A percentile compares a stretch with the other conserved stretches of the same genome.
Evolutionary conservation across 306 rosid species (phyloP).

Genomic region (Carpinus viminea): DNA sequence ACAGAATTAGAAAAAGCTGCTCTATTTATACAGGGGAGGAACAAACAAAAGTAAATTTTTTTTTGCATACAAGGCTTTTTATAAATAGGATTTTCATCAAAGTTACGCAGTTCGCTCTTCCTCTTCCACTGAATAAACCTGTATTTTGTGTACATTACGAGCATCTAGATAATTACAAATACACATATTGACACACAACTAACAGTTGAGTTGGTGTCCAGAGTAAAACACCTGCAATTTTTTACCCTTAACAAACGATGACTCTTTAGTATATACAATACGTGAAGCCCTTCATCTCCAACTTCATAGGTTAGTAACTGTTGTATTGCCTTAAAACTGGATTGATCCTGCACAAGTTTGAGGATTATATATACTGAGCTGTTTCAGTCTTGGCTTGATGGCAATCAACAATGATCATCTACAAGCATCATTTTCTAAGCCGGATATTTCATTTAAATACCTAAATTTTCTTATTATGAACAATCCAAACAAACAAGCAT

Average conservation of each 20-base stretch:
- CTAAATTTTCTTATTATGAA: too few relatives aligned
- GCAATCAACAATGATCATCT: too few relatives aligned
- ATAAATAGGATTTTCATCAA: background rate
- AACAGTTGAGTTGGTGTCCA: background rate
- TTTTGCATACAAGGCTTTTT: background rate
- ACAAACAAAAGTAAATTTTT: too few relatives aligned
- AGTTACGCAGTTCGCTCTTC: background rate
- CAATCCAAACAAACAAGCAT: too few relatives aligned
- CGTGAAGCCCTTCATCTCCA: conserved; percentile 17
- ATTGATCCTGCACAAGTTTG: conserved; percentile 7
- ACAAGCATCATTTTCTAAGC: too few relatives aligned
- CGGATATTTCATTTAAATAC: too few relatives aligned
- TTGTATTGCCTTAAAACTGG: conserved; percentile 18
- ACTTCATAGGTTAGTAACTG: conserved; percentile 26
- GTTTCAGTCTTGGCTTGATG: too few relatives aligned
- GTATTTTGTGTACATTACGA: background rate
- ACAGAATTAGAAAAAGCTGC: too few relatives aligned
- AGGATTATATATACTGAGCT: too few relatives aligned
- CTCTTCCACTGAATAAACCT: background rate
- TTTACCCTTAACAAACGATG: background rate
- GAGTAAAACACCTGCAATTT: background rate
- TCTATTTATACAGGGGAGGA: too few relatives aligned
- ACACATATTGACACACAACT: background rate
- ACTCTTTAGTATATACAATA: background rate
- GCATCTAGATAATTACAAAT: background rate